These are phyloP conservation scores for Xerocomellus dryophilus DNA, from an alignment of 768 basidiomycete species.

Conservation along the genomic window DNA sequence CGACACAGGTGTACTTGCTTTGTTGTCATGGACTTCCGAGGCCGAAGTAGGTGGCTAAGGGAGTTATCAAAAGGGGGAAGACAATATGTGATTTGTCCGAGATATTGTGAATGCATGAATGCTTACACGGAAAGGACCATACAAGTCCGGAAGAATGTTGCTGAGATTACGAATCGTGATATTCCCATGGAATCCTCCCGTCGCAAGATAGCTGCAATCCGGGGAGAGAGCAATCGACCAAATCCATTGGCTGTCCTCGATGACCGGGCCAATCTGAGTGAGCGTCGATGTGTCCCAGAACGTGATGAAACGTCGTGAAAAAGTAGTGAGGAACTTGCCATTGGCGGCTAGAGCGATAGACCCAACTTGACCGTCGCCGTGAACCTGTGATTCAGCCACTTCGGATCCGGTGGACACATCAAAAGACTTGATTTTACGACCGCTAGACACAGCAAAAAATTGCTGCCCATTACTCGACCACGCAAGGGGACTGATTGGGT, in stretches of 20 bases:
- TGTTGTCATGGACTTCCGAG: no score
- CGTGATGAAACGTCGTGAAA: not conserved
- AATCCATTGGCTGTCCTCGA: not conserved
- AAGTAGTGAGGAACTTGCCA: not conserved
- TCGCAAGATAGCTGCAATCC: not conserved
- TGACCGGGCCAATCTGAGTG: not conserved
- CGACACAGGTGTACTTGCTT: no score
- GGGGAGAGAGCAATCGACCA: not conserved
- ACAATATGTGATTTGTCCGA: no score
- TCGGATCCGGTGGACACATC: not conserved
- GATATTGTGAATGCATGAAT: no score
- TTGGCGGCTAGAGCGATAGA: not conserved
- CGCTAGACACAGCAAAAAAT: not conserved
- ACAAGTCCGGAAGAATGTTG: not conserved
- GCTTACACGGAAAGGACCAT: not conserved
- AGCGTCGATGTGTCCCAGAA: not conserved
- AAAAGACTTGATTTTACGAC: not conserved
- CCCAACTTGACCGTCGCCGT: fast-evolving
- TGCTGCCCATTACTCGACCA: not conserved
- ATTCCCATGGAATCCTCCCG: not conserved
- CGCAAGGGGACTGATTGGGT: no score
- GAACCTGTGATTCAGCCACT: not conserved
- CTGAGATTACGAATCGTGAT: not conserved
- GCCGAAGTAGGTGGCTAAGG: no score
- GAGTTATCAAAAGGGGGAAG: no score